Evolutionary conservation across 2,329 filamentous ascomycete species (phyloP), one percentile per base, ranked within the genome.

Genomic region (Fusarium caatingaense): DNA sequence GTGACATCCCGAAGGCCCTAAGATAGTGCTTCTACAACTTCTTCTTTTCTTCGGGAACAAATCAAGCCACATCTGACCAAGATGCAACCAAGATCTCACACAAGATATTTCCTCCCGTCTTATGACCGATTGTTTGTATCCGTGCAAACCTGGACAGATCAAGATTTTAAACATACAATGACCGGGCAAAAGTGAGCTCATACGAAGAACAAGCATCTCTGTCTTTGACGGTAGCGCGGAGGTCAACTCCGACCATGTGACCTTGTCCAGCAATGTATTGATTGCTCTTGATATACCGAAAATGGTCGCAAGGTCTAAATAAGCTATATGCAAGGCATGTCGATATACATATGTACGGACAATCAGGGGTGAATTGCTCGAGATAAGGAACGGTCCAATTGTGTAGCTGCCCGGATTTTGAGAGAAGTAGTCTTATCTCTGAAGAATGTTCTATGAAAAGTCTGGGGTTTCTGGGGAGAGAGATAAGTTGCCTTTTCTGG

Each of bases 311-410:
- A 40, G 46, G 57, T 66, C n/a, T n/a, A 42, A 51, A 48, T 64
- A 60, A 41, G 42, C 58, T 64, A 71, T 63, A 46, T 70, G 67
- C 63, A 65, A 57, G 57, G 50, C 53, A 64, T 65, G 49, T 44
- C 25, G 16, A 46, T 27, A 12, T 53, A 16, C 27, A 20, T 54
- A 68, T 55, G 34, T 30, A 45, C 20, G 25, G 41, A n/a, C 30
- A 27, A 47, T 49, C 28, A 51, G n/a, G 25, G 21, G 44, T 18
- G 27, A 46, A 20, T 23, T 23, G 44, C 60, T 58, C 42, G 40
- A 70, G 67, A 70, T 70, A 70, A 68, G 63, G 34, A 28, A 63
- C 40, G 50, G 27, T 27, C 68, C 68, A 70, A 70, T 70, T 71
- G 45, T 27, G 64, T 48, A 57, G 67, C 64, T 71, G 67, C 68